These are phyloP conservation scores for Tolypocladium tropicale DNA, from an alignment of 2,329 filamentous ascomycete genomes.

Conservation along the genomic window DNA sequence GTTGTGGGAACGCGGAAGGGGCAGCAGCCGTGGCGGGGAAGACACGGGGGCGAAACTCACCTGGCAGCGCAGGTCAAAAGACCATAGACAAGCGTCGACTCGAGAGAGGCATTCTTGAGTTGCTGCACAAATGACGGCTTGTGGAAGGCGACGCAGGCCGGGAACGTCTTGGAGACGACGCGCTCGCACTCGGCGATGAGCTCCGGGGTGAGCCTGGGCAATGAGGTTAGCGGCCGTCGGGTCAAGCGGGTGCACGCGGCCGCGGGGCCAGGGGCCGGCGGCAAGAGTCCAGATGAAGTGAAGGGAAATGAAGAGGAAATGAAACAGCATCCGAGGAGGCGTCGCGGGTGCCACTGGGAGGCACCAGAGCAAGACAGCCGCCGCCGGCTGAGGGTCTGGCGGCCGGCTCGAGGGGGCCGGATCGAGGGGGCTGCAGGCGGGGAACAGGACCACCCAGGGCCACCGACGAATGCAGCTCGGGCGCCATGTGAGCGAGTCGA, in stretches of 20 bases:
- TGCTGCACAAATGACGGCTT: conserved; percentile 52
- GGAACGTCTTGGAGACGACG: conserved; percentile 50
- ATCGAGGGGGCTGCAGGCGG: conserved; percentile 3
- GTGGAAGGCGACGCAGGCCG: conserved; percentile 52
- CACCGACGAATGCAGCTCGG: conserved; percentile 2
- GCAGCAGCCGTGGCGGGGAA: conserved; percentile 2
- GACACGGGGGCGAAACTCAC: conserved; percentile 29
- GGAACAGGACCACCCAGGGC: not conserved
- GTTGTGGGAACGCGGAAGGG: conserved; percentile 9
- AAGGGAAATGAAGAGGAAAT: not conserved
- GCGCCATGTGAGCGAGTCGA: conserved; percentile 3
- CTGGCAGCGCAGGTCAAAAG: conserved; percentile 47
- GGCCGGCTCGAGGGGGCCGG: not conserved
- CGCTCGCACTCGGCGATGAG: conserved; percentile 49
- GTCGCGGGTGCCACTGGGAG: not conserved
- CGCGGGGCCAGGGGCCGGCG: not conserved
- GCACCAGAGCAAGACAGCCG: not conserved
- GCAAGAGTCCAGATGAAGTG: not conserved
- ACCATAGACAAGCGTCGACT: conserved; percentile 46
- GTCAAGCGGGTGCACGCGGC: not conserved
- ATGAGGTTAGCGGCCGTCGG: conserved; percentile 11
- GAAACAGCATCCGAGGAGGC: not conserved
- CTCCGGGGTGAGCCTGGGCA: conserved; percentile 41
- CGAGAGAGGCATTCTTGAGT: conserved; percentile 44
- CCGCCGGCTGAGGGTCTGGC: not conserved